Percentiles rank a stretch among this genome's conserved stretches.
Evolutionary conservation across 495 filamentous ascomycete species (phyloP).

Genomic region (Ascodesmis nigricans): DNA sequence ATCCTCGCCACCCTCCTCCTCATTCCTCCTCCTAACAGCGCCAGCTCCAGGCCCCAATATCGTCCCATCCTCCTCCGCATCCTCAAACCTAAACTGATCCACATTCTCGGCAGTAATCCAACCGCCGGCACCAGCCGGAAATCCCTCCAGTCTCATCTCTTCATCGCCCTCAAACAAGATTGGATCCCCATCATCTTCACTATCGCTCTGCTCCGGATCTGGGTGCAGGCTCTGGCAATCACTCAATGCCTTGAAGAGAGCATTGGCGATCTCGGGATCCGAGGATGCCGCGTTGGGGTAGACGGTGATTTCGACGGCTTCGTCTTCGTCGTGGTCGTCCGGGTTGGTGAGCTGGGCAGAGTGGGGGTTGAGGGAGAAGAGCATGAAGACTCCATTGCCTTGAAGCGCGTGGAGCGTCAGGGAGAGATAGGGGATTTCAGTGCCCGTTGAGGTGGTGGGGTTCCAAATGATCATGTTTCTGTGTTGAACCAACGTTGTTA

Average conservation of each 20-base stretch:
- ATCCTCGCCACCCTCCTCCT: constrained; percentile 21
- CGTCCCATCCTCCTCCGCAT: constrained; percentile 30
- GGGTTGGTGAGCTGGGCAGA: constrained; percentile 17
- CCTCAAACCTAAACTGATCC: constrained; percentile 44
- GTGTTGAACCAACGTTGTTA: not conserved
- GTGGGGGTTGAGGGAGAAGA: constrained; percentile 40
- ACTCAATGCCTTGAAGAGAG: constrained; percentile 58
- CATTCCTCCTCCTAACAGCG: constrained; percentile 30
- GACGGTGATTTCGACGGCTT: constrained; percentile 50
- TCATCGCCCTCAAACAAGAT: constrained; percentile 38
- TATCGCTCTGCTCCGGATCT: constrained; percentile 37
- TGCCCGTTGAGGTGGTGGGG: constrained; percentile 32
- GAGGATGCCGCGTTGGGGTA: constrained; percentile 29
- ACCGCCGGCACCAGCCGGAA: constrained; percentile 66
- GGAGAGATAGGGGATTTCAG: constrained; percentile 67
- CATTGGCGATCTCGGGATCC: constrained; percentile 26
- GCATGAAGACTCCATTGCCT: constrained; percentile 49
- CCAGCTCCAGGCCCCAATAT: constrained; percentile 35
- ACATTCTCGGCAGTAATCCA: constrained; percentile 98
- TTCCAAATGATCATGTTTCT: constrained; percentile 60
- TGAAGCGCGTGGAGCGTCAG: constrained; percentile 81
- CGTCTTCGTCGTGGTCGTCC: constrained; percentile 45
- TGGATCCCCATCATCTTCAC: constrained; percentile 30
- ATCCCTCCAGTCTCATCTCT: constrained; percentile 32
- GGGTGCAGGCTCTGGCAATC: constrained; percentile 80